Evolutionary conservation across 768 basidiomycete species (phyloP).

Genomic region (Polyporus arcularius): DNA sequence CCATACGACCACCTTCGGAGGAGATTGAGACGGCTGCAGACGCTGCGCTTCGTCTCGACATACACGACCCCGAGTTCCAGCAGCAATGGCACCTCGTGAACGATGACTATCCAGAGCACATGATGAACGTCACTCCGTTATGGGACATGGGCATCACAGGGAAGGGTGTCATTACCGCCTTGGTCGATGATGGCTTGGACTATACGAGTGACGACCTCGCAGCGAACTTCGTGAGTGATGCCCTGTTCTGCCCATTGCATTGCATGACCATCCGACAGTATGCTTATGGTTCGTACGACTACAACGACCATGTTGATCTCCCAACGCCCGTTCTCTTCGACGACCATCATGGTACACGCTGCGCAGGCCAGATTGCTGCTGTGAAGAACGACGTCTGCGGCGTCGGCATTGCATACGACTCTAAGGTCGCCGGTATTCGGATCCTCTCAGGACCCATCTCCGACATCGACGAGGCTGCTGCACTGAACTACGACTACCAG

Average conservation of each 20-base stretch:
- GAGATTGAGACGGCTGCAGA: constrained; percentile 42
- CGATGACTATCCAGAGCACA: constrained; percentile 74
- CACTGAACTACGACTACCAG: constrained; percentile 93
- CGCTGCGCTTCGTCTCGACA: constrained; percentile 60
- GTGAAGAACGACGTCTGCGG: constrained; percentile 92
- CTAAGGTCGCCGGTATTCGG: constrained; percentile 90
- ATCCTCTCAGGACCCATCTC: constrained; percentile 95
- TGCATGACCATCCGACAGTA: constrained; percentile 50
- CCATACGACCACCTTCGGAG: constrained; percentile 37
- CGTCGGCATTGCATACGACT: constrained; percentile 88
- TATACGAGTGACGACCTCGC: constrained; percentile 84
- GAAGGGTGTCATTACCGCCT: constrained; percentile 78
- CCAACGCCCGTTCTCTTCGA: constrained; percentile 88
- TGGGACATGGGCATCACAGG: constrained; percentile 94
- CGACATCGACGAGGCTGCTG: constrained; percentile 93
- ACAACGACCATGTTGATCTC: constrained; percentile 87
- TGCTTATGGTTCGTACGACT: constrained; percentile 88
- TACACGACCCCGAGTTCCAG: constrained; percentile 80
- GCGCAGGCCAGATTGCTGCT: constrained; percentile 96
- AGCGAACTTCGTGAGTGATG: constrained; percentile 82
- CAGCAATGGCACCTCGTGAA: constrained; percentile 97
- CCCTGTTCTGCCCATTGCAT: not conserved
- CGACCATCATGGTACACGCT: constrained; percentile 97
- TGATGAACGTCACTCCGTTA: constrained; percentile 90
- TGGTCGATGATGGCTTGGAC: constrained; percentile 96